phyloP scores from a whole-genome alignment of 306 rosid genomes.

The Ammopiptanthus mongolicus region DNA sequence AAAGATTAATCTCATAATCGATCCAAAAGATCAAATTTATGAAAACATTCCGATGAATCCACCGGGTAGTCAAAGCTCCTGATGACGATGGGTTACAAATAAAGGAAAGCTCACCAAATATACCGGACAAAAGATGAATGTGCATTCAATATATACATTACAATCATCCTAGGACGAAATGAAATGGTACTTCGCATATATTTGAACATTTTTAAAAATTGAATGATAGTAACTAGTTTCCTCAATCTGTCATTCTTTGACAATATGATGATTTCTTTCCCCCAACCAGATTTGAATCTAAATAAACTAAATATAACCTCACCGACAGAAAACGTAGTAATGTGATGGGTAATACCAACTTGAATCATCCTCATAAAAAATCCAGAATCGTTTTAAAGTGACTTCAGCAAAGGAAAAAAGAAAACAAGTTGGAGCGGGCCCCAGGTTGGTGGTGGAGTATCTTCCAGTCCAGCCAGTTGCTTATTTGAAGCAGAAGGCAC shows the following conservation, averaged over 20 bases:
- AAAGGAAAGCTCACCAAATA: not conserved
- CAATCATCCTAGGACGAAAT: too few species aligned
- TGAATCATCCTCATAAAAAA: not conserved
- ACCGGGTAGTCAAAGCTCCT: too few species aligned
- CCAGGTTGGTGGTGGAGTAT: slow-evolving; percentile 35
- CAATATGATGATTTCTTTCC: not conserved
- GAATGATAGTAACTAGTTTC: not conserved
- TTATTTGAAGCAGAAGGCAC: not conserved
- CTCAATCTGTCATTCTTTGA: not conserved
- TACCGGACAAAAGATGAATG: not conserved
- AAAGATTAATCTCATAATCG: too few species aligned
- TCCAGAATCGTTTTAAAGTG: not conserved
- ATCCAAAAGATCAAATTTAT: too few species aligned
- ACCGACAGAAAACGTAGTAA: slow-evolving; percentile 30
- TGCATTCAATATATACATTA: not conserved
- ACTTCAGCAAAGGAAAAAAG: not conserved
- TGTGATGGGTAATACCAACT: not conserved
- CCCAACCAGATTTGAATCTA: not conserved
- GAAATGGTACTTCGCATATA: not conserved
- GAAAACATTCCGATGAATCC: too few species aligned
- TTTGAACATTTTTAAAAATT: not conserved
- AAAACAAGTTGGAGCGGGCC: slow-evolving; percentile 3
- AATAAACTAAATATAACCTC: not conserved
- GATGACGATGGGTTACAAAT: too few species aligned
- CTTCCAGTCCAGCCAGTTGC: too few species aligned